Evolutionary conservation across 495 filamentous ascomycete genomes (phyloP), one percentile per base, ranked within the genome.

Genomic region (Aspergillus baeticus): DNA sequence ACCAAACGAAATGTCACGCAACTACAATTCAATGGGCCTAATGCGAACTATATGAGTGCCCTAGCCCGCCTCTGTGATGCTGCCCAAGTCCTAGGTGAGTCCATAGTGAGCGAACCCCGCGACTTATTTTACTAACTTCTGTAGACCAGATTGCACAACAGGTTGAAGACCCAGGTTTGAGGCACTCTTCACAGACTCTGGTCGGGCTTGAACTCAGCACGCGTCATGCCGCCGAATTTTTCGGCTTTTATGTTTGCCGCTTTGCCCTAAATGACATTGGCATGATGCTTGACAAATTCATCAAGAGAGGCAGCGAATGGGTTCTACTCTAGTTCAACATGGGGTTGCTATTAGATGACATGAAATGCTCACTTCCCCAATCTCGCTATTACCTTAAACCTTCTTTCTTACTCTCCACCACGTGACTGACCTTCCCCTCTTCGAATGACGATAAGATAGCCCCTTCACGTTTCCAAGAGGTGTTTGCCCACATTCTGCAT

Each of bases 271-370:
- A 87, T 7, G 94, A 98, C 71, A 75, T 98, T 57, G 80, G 84
- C 37, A 65, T 96, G 68, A 81, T 98, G 76, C 78, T 98, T 65
- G 94, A 98, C 70, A 98, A 98, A 70, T 98, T 93, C 65, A 85
- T 98, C 67, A 98, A 98, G 78, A 83, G 93, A 56, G 91, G 93
- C 33, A 95, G 85, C 61, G 93, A 98, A 74, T 98, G 92, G 93
- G 94, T 95, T 43, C 76, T 96, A 58, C 79, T 79, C 23, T 75
- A 58, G 41, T 5, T 7, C 20, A 35, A 22, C 20, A 10, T 11
- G 1, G 35, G 8, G 13, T 21, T 29, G 29, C 36, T 14, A 41
- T 18, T 20, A 2, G 10, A 26, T n/a, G 37, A 41, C 10, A 33
- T 21, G 50, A n/a, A n/a, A n/a, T n/a, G n/a, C n/a, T n/a, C n/a